Conservation (phyloP, 805 yeast species). For the Cyberlindnera nakhonratchasimensis region DNA sequence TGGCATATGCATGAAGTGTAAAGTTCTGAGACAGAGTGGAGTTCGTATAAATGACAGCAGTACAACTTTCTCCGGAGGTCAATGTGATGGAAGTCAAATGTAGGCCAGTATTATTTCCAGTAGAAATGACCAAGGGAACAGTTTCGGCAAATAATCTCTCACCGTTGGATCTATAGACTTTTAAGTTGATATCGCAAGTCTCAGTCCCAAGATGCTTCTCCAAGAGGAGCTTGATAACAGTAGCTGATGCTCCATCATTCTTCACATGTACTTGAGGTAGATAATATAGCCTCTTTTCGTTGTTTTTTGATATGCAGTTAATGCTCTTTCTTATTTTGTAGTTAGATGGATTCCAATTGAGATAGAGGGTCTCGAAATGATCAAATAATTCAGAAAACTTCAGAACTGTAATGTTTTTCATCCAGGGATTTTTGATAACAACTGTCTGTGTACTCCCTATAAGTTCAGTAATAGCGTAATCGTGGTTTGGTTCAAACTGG, state of each 20-base stretch:
- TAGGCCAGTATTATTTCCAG: slow-evolving; percentile 38
- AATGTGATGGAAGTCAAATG: slow-evolving; percentile 33
- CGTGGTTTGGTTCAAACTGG: slow-evolving; percentile 57
- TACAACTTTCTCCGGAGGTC: slow-evolving; percentile 29
- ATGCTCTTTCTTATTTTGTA: slow-evolving; percentile 25
- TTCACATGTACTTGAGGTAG: slow-evolving; percentile 43
- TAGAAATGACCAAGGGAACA: slow-evolving; percentile 3
- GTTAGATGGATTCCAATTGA: slow-evolving; percentile 64
- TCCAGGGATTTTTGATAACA: slow-evolving; percentile 47
- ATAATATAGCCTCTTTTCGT: slow-evolving; percentile 21
- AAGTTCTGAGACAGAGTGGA: slow-evolving; percentile 14
- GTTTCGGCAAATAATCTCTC: slow-evolving; percentile 27
- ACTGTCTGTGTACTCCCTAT: slow-evolving; percentile 22
- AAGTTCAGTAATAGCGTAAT: slow-evolving; percentile 57
- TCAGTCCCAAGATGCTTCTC: slow-evolving; percentile 42
- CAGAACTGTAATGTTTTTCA: slow-evolving; percentile 9
- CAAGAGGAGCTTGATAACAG: slow-evolving; percentile 44
- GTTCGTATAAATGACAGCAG: slow-evolving; percentile 27
- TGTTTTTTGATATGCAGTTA: slow-evolving; percentile 32
- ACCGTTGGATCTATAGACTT: slow-evolving; percentile 31
- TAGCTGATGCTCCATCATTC: slow-evolving; percentile 29
- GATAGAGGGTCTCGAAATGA: slow-evolving; percentile 49
- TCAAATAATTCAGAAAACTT: slow-evolving; percentile 31
- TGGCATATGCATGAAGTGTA: slow-evolving; percentile 21
- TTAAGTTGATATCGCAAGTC: slow-evolving; percentile 25